Evolutionary conservation across 371 early-diverging fungal genomes (phyloP).

Genomic region (Mortierella polycephala): DNA sequence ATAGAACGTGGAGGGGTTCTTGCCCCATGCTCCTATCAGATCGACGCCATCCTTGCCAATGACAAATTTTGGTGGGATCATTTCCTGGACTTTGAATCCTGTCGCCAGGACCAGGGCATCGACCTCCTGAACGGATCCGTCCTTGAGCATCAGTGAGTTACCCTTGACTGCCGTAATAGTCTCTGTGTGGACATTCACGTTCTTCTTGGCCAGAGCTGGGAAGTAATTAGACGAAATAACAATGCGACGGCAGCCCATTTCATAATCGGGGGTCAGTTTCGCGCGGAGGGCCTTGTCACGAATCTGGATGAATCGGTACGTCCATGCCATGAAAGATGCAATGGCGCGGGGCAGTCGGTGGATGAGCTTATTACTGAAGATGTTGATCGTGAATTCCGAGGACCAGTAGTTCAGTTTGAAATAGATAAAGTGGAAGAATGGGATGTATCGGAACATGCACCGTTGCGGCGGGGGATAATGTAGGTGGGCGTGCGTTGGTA

Average conservation of each 20-base stretch:
- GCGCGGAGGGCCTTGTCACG: conserved; percentile 16
- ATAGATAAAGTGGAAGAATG: conserved; percentile 49
- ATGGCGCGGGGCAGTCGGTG: conserved; percentile 17
- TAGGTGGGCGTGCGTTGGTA: conserved; percentile 70
- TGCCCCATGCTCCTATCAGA: conserved; percentile 30
- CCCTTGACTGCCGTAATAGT: conserved; percentile 19
- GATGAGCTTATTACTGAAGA: conserved; percentile 34
- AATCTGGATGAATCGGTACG: conserved; percentile 28
- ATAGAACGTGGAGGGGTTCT: conserved; percentile 33
- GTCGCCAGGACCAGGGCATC: conserved; percentile 44
- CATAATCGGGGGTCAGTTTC: conserved; percentile 37
- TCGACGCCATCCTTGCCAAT: conserved; percentile 30
- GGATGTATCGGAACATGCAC: conserved; percentile 55
- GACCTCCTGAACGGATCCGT: conserved; percentile 28
- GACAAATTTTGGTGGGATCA: conserved; percentile 25
- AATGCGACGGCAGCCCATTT: conserved; percentile 28
- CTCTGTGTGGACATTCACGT: conserved; percentile 29
- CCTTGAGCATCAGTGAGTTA: conserved; percentile 22
- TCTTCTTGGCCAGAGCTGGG: conserved; percentile 22
- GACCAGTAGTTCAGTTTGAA: conserved; percentile 37
- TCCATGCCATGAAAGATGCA: conserved; percentile 33
- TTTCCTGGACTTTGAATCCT: conserved; percentile 34
- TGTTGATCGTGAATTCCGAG: conserved; percentile 31
- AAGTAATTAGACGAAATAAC: conserved; percentile 37
- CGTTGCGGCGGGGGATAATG: conserved; percentile 53